phyloP scores from a whole-genome alignment of 805 yeast genomes.

The Saccharomyces mikatae region DNA sequence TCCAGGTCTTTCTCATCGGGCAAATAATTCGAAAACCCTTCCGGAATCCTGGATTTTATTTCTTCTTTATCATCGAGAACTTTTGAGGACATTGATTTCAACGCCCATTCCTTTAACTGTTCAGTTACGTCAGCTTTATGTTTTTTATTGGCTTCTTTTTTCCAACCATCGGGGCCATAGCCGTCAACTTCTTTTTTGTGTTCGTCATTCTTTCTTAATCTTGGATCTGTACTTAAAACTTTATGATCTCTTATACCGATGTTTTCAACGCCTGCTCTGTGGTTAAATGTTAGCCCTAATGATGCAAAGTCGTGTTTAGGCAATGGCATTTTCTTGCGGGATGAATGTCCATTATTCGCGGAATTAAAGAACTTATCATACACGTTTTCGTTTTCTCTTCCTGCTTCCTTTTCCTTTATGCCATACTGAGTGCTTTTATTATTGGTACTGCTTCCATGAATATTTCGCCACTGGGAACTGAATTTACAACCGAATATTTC shows the following conservation, averaged over 20 bases:
- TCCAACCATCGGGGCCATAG: conserved; percentile 59
- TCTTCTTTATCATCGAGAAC: conserved; percentile 29
- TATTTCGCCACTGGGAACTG: conserved; percentile 38
- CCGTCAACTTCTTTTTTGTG: conserved; percentile 76
- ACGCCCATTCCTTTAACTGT: conserved; percentile 51
- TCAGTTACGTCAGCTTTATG: conserved; percentile 48
- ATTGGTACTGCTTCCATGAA: conserved; percentile 34
- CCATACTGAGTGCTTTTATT: not conserved
- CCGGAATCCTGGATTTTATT: conserved; percentile 5
- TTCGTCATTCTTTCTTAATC: conserved; percentile 58
- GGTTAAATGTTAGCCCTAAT: conserved; percentile 49
- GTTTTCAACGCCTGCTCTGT: conserved; percentile 83
- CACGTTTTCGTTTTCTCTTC: conserved; percentile 16
- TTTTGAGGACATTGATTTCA: conserved; percentile 32
- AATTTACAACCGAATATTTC: conserved; percentile 43
- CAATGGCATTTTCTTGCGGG: not conserved
- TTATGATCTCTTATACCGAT: conserved; percentile 78
- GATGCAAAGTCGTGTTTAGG: conserved; percentile 26
- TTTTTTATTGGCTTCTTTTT: conserved; percentile 37
- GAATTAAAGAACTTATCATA: conserved; percentile 5
- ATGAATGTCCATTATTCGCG: not conserved
- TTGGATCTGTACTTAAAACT: conserved; percentile 69
- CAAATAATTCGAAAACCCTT: conserved; percentile 28
- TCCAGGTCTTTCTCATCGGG: conserved; percentile 53
- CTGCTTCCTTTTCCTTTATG: conserved; percentile 1